These are phyloP conservation scores for Carallia pectinifolia DNA, from an alignment of 345 rosid species.

Conservation along the genomic window DNA sequence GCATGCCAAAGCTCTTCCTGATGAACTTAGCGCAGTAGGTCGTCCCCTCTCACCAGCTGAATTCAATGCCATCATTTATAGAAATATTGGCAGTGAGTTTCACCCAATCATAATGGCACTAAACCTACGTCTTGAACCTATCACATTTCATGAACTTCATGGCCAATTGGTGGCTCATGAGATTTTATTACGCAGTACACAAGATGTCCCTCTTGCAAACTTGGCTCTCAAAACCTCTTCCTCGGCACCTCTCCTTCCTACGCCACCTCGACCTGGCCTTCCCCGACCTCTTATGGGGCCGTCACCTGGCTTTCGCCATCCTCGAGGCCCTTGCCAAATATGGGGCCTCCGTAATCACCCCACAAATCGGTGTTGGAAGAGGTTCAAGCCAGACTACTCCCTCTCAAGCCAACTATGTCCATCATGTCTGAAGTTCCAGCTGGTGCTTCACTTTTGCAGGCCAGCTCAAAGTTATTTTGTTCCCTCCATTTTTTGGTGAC, in stretches of 20 bases:
- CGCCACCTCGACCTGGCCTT: not conserved
- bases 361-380: not conserved
- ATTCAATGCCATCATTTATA: not conserved
- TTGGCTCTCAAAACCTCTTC: not conserved
- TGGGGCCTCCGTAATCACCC: no score
- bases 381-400: not conserved
- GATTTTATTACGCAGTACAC: not conserved
- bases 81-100: not conserved
- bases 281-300: no score
- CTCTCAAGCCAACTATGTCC: no score
- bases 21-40: not conserved
- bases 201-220: not conserved
- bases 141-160: conserved; percentile 3
- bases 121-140: not conserved
- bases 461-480: no score
- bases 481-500: no score
- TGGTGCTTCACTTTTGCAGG: no score
- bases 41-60: not conserved
- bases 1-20: not conserved
- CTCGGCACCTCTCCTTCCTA: not conserved
- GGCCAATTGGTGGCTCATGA: not conserved
- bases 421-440: no score
- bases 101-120: not conserved
- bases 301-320: not conserved
- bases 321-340: not conserved